Conservation (phyloP, 768 basidiomycete genomes). For the Pulveroboletus sp. region DNA sequence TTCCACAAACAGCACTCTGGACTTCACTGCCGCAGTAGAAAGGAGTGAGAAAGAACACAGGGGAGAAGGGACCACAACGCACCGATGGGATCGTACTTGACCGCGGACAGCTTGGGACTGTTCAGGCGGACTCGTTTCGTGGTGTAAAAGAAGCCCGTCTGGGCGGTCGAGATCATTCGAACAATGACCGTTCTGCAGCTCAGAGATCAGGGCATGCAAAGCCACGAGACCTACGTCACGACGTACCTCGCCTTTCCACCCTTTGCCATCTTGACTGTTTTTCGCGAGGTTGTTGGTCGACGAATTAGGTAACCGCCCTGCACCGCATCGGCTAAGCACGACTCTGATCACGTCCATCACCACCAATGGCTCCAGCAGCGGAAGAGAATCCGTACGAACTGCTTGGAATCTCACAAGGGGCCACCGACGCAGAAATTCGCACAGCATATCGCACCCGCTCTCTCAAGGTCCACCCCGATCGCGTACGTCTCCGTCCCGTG, state of each 20-base stretch:
- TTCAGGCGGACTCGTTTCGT: conserved; percentile 63
- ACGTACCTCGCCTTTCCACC: conserved; percentile 59
- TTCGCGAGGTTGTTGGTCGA: too few species aligned
- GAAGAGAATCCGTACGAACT: conserved; percentile 74
- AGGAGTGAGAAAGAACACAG: not conserved
- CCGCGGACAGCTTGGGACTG: conserved; percentile 78
- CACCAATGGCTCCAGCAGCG: conserved; percentile 22
- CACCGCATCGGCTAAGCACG: conserved; percentile 8
- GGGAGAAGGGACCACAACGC: conserved; percentile 23
- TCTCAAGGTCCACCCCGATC: conserved; percentile 83
- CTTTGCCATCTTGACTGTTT: conserved; percentile 58
- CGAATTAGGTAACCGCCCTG: conserved; percentile 4
- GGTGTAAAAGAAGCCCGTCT: conserved; percentile 91
- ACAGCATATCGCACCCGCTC: conserved; percentile 78
- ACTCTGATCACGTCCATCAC: not conserved
- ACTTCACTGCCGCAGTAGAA: conserved; percentile 46
- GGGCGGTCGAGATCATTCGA: conserved; percentile 85
- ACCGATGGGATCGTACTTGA: conserved; percentile 91
- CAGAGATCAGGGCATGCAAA: not conserved
- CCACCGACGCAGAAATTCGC: conserved; percentile 73
- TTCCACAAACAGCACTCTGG: conserved; percentile 75
- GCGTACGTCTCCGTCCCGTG: conserved; percentile 44
- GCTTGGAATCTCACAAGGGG: conserved; percentile 54
- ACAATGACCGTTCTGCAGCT: conserved; percentile 71
- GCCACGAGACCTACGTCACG: not conserved